These are phyloP conservation scores for Solanum microdontum DNA, from an alignment of 257 asterid genomes.

Conservation along the genomic window DNA sequence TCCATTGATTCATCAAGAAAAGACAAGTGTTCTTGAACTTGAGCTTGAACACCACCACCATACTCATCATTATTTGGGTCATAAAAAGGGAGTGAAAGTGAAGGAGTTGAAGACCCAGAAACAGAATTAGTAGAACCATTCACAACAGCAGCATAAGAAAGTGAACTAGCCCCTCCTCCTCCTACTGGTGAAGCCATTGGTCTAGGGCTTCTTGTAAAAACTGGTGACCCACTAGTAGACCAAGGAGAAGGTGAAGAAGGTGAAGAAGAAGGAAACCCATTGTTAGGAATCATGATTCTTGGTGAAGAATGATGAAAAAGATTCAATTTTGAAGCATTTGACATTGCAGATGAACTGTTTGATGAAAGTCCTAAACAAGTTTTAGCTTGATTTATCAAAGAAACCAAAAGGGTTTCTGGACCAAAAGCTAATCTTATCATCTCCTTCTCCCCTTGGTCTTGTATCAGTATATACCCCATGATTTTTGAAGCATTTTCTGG, in stretches of 20 bases:
- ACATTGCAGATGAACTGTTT: conserved; percentile 15
- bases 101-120: conserved; percentile 31
- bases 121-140: conserved; percentile 28
- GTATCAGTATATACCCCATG: conserved; percentile 75
- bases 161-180: conserved; percentile 21
- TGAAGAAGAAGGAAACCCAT: conserved; percentile 39
- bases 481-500: conserved; percentile 79
- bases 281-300: conserved; percentile 46
- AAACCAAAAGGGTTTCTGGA: conserved; percentile 42
- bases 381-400: conserved; percentile 55
- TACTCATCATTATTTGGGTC: neutral
- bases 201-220: conserved; percentile 19
- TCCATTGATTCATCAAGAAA: conserved; percentile 53
- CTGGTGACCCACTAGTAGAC: conserved; percentile 21
- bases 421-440: conserved; percentile 78
- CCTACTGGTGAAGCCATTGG: neutral
- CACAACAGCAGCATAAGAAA: conserved; percentile 34
- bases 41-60: conserved; percentile 17
- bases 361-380: conserved; percentile 36
- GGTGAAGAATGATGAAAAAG: conserved; percentile 48
- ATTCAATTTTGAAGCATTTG: conserved; percentile 17
- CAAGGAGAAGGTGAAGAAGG: conserved; percentile 27
- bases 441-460: conserved; percentile 81
- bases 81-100: conserved; percentile 33
- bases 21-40: conserved; percentile 10